These are phyloP conservation scores for Teunomyces barrocoloradensis DNA, from an alignment of 805 yeast species.

Conservation along the genomic window DNA sequence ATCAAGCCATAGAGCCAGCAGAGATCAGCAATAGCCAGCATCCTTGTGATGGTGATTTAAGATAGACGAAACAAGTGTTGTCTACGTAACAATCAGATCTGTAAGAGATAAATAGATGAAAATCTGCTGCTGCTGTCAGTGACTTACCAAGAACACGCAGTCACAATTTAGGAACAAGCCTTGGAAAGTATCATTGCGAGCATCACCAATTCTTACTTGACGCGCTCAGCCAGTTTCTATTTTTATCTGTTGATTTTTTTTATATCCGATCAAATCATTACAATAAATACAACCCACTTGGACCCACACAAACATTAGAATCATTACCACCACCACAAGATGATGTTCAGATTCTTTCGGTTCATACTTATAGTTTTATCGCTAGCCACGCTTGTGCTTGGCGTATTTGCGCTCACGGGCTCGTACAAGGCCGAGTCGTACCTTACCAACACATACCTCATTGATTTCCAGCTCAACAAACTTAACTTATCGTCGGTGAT, in stretches of 20 bases:
- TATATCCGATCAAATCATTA: background rate
- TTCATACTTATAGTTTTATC: slow-evolving; percentile 31
- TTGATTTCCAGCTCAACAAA: slow-evolving; percentile 33
- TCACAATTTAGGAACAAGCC: no score
- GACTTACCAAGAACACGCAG: no score
- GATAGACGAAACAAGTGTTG: background rate
- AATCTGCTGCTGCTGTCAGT: background rate
- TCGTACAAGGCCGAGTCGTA: slow-evolving; percentile 34
- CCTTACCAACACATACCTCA: slow-evolving; percentile 34
- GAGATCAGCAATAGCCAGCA: background rate
- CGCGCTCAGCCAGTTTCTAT: background rate
- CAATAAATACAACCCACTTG: background rate
- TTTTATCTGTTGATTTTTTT: background rate
- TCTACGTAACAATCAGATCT: background rate
- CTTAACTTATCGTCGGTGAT: slow-evolving; percentile 32
- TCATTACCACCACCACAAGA: background rate
- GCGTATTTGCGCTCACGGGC: slow-evolving; percentile 37
- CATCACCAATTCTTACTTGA: background rate
- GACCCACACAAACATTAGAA: background rate
- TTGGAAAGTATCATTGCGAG: background rate
- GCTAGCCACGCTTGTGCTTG: slow-evolving; percentile 27
- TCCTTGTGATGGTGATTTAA: background rate
- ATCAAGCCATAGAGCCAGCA: background rate
- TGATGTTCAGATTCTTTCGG: slow-evolving; percentile 34
- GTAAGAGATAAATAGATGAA: background rate